Evolutionary conservation across 176 grass and related monocot species (phyloP), one percentile per base, ranked within the genome.

Genomic region (Rhynchospora pubera): DNA sequence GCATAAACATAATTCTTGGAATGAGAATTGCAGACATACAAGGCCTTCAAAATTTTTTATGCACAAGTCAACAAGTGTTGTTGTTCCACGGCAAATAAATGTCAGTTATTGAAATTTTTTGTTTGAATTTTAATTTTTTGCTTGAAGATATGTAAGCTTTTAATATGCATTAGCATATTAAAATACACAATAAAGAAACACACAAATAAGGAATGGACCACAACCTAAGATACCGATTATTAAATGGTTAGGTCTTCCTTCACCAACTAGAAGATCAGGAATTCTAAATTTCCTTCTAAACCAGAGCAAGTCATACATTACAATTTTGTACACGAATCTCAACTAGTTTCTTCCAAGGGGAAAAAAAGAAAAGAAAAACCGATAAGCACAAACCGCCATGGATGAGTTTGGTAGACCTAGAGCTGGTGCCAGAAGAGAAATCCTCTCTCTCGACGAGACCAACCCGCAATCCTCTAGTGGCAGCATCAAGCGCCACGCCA

Each of bases 361-460:
- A 23, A 68, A 51, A 19, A 61, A 80, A 68, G 18, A 44, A 5
- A 1, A 19, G 2, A 14, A 30, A 80, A 62, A 58, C 1, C 26
- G 1, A 28, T 28, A 28, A 6, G 8, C 65, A 67, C 87, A 76
- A 81, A 97, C 95, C 95, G 44, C 95, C 92, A 78, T 98, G 95
- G 84, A 94, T 92, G 80, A 98, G 83, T 66, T 98, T 93, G 85
- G 92, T 98, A 83, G 95, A 98, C 62, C 92, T 88, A 44, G 95
- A 98, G 65, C 92, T 94, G 26, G 95, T 93, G 24, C 95, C 95
- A 0, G 95, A 98, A 55, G 92, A 97, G 90, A 98, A 98, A 56
- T 98, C 95, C 87, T 98, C 92, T 55, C 95, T 80, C 88, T 98
- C 95, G n/a, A 98, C 90, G 44, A 98, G 87, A 55, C 92, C 95